Evolutionary conservation across 23 red algal species (phyloP), one percentile per base, ranked within the genome.

Genomic region (Gracilariopsis chorda): DNA sequence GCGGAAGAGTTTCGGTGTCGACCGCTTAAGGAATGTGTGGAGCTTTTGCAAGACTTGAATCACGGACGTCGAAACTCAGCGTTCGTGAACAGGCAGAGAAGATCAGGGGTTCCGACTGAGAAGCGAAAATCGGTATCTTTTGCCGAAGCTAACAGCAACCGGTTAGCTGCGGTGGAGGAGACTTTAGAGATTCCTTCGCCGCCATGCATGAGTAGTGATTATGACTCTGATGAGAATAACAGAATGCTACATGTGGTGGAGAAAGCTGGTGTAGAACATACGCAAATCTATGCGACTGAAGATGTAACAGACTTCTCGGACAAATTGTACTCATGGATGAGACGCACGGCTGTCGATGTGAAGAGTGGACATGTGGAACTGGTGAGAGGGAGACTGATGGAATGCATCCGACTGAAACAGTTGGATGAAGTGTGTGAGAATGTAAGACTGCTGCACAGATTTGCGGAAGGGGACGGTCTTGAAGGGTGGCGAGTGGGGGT

Each of bases 361-460:
- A 68, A 62, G 58, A 91, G 53, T 57, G 88, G 44, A 43, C 88
- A 91, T 67, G 88, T 91, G 23, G 88, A 91, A 59, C 56, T 91
- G 58, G 30, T 91, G 36, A 51, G 88, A 25, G 77, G 75, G 28
- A 57, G 88, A 61, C 33, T 91, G 30, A 39, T 91, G 57, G 88
- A 91, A 23, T 42, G 42, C 30, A 14, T 91, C 57, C 52, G 62
- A 27, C 19, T 58, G 59, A 91, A 75, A 74, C 37, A 69, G 57
- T 44, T 91, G 74, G 60, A 82, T 27, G 36, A 74, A 6, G 75
- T 71, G 72, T 43, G 55, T 14, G 51, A 34, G 20, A 74, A 91
- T 7, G 29, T 91, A 57, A 53, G 77, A 55, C 23, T 75, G 1
- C n/a, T 91, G 11, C 27, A 28, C 27, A 42, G 48, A 43, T 91